These are phyloP conservation scores for Pyrenochaeta sp. DNA, from an alignment of 2,329 filamentous ascomycete genomes.

Conservation along the genomic window DNA sequence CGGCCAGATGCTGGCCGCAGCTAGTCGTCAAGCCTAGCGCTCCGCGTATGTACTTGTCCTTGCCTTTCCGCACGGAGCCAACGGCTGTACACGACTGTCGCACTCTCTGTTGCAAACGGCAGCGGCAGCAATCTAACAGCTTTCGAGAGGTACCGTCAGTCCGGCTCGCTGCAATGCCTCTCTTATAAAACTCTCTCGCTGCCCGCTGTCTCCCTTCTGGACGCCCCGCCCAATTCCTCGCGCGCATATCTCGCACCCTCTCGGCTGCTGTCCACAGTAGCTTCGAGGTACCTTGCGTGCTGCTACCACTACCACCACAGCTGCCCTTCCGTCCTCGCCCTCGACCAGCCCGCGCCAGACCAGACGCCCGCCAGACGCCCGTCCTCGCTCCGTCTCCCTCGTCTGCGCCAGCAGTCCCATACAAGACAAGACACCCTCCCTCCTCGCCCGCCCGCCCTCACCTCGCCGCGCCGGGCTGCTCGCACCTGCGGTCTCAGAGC, in stretches of 20 bases:
- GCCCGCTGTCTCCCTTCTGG: constrained; percentile 41
- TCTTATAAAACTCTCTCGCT: constrained; percentile 50
- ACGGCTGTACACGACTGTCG: constrained; percentile 51
- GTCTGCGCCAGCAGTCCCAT: too few species aligned
- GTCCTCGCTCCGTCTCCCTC: neutral
- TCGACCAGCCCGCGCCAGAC: neutral
- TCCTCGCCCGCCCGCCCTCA: neutral
- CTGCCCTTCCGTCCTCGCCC: constrained; percentile 7
- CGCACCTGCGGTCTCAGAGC: constrained; percentile 13
- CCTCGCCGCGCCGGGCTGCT: constrained; percentile 18
- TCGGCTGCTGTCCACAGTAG: constrained; percentile 3
- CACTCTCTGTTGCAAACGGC: constrained; percentile 53
- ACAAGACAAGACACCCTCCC: neutral
- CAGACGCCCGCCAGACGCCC: neutral
- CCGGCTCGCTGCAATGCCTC: constrained; percentile 46
- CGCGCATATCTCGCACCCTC: constrained; percentile 8
- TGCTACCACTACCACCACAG: constrained; percentile 16
- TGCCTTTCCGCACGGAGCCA: constrained; percentile 50
- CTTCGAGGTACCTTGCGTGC: constrained; percentile 18
- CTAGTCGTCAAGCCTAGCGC: constrained; percentile 39
- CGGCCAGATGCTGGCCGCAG: constrained; percentile 34
- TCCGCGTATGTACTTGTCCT: constrained; percentile 46
- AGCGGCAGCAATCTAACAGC: constrained; percentile 53
- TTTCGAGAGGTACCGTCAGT: constrained; percentile 46
- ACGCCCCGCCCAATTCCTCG: constrained; percentile 40